A percentile compares a stretch with the other conserved stretches of the same genome.
phyloP scores from a whole-genome alignment of 73 alveolate genomes.

The Halteria grandinella region DNA sequence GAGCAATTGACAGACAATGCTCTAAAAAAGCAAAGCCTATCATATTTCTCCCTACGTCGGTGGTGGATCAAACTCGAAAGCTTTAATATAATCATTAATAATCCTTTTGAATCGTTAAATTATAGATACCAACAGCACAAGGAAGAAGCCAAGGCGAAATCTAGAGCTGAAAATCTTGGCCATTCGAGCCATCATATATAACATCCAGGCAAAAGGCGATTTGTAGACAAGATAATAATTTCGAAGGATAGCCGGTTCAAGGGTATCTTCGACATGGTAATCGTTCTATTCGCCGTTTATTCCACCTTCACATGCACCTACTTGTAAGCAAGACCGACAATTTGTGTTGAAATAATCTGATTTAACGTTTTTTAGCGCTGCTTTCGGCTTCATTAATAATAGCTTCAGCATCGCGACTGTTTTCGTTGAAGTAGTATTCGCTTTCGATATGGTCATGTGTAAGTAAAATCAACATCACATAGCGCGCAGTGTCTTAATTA shows the following conservation, averaged over 20 bases:
- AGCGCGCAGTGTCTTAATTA: not conserved
- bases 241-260: constrained; percentile 27
- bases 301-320: constrained; percentile 55
- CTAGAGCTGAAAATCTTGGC: no score
- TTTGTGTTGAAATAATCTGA: not conserved
- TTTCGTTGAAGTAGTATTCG: constrained; percentile 48
- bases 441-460: constrained; percentile 45
- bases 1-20: no score
- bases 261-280: constrained; percentile 20
- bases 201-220: no score
- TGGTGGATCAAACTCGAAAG: no score
- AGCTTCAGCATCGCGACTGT: not conserved
- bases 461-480: no score
- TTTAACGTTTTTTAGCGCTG: constrained; percentile 32
- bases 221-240: constrained; percentile 32
- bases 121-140: no score
- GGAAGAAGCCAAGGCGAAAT: no score
- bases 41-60: no score
- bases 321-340: constrained; percentile 21
- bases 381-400: constrained; percentile 50
- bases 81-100: no score
- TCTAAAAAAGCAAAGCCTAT: no score
- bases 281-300: constrained; percentile 52
- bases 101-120: no score
- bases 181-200: no score